A percentile compares a stretch with the other conserved stretches of the same genome.
phyloP scores from a whole-genome alignment of 257 asterid species.

The Dorcoceras hygrometricum region DNA sequence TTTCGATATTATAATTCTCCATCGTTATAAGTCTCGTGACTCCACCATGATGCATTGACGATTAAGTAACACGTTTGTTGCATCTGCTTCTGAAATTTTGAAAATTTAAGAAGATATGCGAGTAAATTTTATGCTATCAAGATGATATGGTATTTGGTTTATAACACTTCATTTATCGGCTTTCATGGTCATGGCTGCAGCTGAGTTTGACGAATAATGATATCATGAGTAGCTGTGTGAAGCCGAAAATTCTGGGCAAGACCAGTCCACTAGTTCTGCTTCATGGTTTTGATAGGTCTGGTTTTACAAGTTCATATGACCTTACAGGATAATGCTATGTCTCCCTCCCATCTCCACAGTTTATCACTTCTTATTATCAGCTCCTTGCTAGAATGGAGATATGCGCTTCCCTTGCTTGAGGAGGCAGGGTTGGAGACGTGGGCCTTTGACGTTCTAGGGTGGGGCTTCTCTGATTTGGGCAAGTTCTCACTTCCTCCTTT shows the following conservation, averaged over 20 bases:
- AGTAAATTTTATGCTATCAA: background rate
- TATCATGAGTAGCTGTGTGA: constrained; percentile 85
- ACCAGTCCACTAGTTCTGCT: constrained; percentile 75
- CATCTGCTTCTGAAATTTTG: background rate
- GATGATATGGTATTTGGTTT: constrained; percentile 3
- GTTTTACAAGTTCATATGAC: constrained; percentile 21
- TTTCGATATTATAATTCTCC: too few relatives aligned
- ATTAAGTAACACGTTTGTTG: background rate
- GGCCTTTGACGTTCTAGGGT: constrained; percentile 90
- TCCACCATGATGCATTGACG: background rate
- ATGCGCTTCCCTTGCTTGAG: constrained; percentile 79
- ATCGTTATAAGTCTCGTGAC: too few relatives aligned
- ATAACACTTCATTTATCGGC: background rate
- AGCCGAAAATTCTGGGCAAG: constrained; percentile 43
- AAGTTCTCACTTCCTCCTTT: constrained; percentile 21
- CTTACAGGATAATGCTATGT: constrained; percentile 22
- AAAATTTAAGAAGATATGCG: background rate
- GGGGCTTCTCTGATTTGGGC: constrained; percentile 97
- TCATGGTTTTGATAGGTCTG: constrained; percentile 94
- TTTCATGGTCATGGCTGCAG: constrained; percentile 32
- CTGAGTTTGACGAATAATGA: constrained; percentile 43
- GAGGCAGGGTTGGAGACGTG: constrained; percentile 79
- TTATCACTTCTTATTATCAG: constrained; percentile 65
- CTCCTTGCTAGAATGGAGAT: constrained; percentile 97
- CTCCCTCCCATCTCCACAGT: constrained; percentile 28